Base-by-base conservation (phyloP, 164 flowering plant species). In the Cinnamomum chago region DNA sequence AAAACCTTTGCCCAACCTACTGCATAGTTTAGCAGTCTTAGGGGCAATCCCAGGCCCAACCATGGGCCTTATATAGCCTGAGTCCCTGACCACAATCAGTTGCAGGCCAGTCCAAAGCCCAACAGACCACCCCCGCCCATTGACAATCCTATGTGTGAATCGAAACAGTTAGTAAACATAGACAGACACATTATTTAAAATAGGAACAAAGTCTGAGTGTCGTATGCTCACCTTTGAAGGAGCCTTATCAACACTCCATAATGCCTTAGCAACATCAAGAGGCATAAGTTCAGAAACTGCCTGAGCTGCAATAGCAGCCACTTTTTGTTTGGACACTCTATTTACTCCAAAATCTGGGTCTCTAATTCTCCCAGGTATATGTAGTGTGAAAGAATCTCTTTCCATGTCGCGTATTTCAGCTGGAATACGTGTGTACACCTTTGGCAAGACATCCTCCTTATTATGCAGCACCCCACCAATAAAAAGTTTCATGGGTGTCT, bases 231-330 rank as follows among this genome's bases (percentile, higher is more conserved):
- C 99, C 97, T 90, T 90, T 66, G 91, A 76, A 80, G 95, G 85
- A 85, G 83, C 81, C 75, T 91, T 93, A 77, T 90, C 89, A 5
- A 82, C 77, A 72, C 84, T 78, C 91, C 84, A 88, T 71, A 95
- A 92, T 68, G 91, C 93, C 82, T 92, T 90, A 58, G 95, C 98
- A 80, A 95, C 87, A 70, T 95, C 99, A 81, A 85, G 79, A 76
- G 99, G 97, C 96, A 95, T 92, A 68, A 95, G 92, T 74, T 93
- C 96, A 60, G 97, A 87, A 75, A 87, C 79, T 40, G 86, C 89
- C 81, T 90, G 86, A 73, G 90, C 90, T 73, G 89, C 92, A 71
- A 90, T 67, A 25, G 91, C 90, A 30, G 92, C 96, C 62, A 87
- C 84, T 79, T 89, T 86, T 72, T 77, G 82, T 71, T 82, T 86